phyloP scores from a whole-genome alignment of 2,329 filamentous ascomycete genomes.

The Calonectria multiphialidica region DNA sequence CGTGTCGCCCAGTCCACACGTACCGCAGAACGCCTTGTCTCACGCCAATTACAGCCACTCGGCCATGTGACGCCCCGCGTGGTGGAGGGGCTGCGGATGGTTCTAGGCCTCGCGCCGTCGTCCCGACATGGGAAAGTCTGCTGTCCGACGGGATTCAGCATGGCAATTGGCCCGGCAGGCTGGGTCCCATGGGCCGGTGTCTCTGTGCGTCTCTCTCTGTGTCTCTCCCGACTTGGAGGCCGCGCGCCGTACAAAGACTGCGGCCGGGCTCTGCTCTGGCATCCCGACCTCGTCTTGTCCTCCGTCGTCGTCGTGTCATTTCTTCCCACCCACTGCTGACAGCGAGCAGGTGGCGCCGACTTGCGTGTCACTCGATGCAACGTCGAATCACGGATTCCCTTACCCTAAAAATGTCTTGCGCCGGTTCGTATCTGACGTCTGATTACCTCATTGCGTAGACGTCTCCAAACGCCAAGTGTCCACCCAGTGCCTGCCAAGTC shows the following conservation, averaged over 20 bases:
- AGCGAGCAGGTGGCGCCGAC: neutral
- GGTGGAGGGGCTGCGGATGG: neutral
- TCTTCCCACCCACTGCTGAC: neutral
- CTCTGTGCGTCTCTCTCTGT: neutral
- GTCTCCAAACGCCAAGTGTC: neutral
- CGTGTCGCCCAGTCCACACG: neutral
- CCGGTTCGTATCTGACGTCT: neutral
- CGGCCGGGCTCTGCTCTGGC: no score
- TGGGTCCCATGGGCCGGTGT: neutral
- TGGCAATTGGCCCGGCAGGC: neutral
- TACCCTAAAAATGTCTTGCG: neutral
- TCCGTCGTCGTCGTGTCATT: neutral
- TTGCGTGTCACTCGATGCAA: neutral
- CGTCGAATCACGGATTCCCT: neutral
- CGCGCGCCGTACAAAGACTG: no score
- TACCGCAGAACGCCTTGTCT: neutral
- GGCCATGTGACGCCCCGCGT: neutral
- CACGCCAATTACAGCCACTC: neutral
- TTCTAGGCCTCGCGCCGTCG: neutral
- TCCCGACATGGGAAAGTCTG: constrained; percentile 4
- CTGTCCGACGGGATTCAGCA: neutral
- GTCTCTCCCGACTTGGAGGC: neutral
- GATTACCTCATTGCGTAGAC: neutral
- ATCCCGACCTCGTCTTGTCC: neutral
- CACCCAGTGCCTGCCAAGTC: no score